phyloP scores from a whole-genome alignment of 2,329 filamentous ascomycete genomes.

The Bipolaris sorokiniana region DNA sequence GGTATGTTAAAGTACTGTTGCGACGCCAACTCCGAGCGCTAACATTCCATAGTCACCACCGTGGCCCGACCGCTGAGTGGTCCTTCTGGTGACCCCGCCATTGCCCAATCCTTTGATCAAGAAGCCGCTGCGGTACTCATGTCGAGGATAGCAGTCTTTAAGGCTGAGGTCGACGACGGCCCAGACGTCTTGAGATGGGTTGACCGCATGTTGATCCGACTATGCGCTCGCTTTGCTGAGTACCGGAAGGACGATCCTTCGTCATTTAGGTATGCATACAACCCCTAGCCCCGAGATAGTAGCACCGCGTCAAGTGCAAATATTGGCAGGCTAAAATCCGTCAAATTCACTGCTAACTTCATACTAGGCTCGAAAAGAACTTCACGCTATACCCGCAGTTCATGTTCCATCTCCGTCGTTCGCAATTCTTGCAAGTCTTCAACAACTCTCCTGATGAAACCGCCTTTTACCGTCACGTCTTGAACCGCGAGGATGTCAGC shows the following conservation, averaged over 20 bases:
- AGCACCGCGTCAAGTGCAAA: neutral
- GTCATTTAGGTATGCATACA: slow-evolving; percentile 73
- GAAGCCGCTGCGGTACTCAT: slow-evolving; percentile 97
- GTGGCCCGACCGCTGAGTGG: slow-evolving; percentile 90
- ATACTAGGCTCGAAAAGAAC: slow-evolving; percentile 79
- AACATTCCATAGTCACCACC: slow-evolving; percentile 71
- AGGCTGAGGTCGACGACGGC: slow-evolving; percentile 96
- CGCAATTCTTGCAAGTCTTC: slow-evolving; percentile 98
- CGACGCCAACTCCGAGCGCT: slow-evolving; percentile 5
- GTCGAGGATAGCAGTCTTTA: slow-evolving; percentile 99
- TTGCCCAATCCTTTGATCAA: slow-evolving; percentile 97
- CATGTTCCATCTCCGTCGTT: slow-evolving; percentile 98
- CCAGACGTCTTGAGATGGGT: slow-evolving; percentile 99
- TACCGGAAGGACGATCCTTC: slow-evolving; percentile 98
- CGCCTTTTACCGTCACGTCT: slow-evolving; percentile 95
- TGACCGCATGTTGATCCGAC: slow-evolving; percentile 94
- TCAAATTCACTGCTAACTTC: neutral
- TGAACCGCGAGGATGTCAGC: slow-evolving; percentile 96
- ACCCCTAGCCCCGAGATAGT: neutral
- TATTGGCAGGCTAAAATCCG: neutral
- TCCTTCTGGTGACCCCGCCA: slow-evolving; percentile 89
- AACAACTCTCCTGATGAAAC: slow-evolving; percentile 99
- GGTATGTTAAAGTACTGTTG: slow-evolving; percentile 23
- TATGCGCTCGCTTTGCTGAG: slow-evolving; percentile 96
- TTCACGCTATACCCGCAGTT: slow-evolving; percentile 99